Evolutionary conservation across 805 yeast species (phyloP).

Genomic region (Ogataea methanolica): DNA sequence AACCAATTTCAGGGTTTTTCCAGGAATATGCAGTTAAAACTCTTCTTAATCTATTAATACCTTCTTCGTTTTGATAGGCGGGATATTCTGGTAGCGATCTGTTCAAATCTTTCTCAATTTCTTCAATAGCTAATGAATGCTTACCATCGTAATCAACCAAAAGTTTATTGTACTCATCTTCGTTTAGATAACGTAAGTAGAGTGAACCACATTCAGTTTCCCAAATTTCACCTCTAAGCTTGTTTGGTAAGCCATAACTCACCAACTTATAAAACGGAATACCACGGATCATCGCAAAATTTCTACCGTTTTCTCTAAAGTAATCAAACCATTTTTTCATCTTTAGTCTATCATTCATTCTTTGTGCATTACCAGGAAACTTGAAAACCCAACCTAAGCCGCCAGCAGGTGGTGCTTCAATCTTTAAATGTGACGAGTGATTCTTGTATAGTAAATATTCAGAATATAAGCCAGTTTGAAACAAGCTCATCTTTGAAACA

Average conservation of each 20-base stretch:
- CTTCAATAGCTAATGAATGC: slow-evolving; percentile 83
- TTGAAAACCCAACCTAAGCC: slow-evolving; percentile 84
- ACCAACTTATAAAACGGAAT: slow-evolving; percentile 77
- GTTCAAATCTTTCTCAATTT: slow-evolving; percentile 92
- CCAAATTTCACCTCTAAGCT: slow-evolving; percentile 95
- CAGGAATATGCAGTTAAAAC: slow-evolving; percentile 93
- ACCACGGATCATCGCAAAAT: slow-evolving; percentile 67
- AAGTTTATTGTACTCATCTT: slow-evolving; percentile 53
- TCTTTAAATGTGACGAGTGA: slow-evolving; percentile 36
- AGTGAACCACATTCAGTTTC: slow-evolving; percentile 86
- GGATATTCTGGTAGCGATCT: slow-evolving; percentile 94
- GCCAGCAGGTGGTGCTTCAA: slow-evolving; percentile 60
- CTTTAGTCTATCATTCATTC: slow-evolving; percentile 74
- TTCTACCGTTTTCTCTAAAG: slow-evolving; percentile 78
- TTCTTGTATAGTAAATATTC: slow-evolving; percentile 72
- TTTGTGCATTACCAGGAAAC: slow-evolving; percentile 85
- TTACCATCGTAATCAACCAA: slow-evolving; percentile 59
- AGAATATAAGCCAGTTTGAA: slow-evolving; percentile 72
- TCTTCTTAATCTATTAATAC: slow-evolving; percentile 77
- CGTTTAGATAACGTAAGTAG: slow-evolving; percentile 61
- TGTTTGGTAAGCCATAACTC: slow-evolving; percentile 90
- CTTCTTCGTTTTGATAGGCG: slow-evolving; percentile 84
- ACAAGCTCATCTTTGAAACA: slow-evolving; percentile 58
- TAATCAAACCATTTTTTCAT: slow-evolving; percentile 93
- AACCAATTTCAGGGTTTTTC: slow-evolving; percentile 96